These are phyloP conservation scores for Globisporangium megalacanthum DNA, from an alignment of 352 stramenopile species.

Conservation along the genomic window DNA sequence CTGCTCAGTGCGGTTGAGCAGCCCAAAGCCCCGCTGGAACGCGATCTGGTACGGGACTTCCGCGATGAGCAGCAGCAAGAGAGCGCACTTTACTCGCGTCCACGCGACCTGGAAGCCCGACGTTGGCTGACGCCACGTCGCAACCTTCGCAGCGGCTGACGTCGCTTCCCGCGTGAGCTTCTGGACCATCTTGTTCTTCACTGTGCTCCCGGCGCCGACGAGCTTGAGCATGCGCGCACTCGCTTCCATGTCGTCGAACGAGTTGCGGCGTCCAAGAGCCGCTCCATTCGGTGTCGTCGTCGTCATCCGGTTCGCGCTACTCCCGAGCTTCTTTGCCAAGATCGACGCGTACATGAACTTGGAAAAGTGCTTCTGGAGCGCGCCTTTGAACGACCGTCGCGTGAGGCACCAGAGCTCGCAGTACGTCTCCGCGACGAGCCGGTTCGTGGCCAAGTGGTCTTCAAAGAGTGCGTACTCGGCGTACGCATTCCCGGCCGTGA, in stretches of 20 bases:
- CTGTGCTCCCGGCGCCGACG: slow-evolving; percentile 24
- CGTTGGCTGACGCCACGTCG: slow-evolving; percentile 21
- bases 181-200: slow-evolving; percentile 24
- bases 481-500: slow-evolving; percentile 31
- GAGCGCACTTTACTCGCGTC: slow-evolving; percentile 19
- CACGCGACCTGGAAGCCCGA: slow-evolving; percentile 28
- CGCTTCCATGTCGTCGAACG: slow-evolving; percentile 30
- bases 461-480: slow-evolving; percentile 48
- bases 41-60: slow-evolving; percentile 42
- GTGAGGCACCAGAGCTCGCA: slow-evolving; percentile 46
- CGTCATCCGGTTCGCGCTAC: background rate
- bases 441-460: slow-evolving; percentile 24
- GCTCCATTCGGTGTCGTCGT: background rate
- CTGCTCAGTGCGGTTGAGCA: slow-evolving; percentile 21
- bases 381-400: slow-evolving; percentile 29
- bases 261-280: slow-evolving; percentile 14
- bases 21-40: slow-evolving; percentile 39
- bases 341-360: slow-evolving; percentile 45
- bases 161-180: slow-evolving; percentile 10
- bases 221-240: slow-evolving; percentile 26
- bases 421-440: slow-evolving; percentile 32
- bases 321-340: slow-evolving; percentile 24
- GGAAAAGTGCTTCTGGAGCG: slow-evolving; percentile 49
- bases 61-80: slow-evolving; percentile 31
- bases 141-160: background rate